Evolutionary conservation across 2,329 filamentous ascomycete genomes (phyloP).

Genomic region (Thielaviopsis musarum): DNA sequence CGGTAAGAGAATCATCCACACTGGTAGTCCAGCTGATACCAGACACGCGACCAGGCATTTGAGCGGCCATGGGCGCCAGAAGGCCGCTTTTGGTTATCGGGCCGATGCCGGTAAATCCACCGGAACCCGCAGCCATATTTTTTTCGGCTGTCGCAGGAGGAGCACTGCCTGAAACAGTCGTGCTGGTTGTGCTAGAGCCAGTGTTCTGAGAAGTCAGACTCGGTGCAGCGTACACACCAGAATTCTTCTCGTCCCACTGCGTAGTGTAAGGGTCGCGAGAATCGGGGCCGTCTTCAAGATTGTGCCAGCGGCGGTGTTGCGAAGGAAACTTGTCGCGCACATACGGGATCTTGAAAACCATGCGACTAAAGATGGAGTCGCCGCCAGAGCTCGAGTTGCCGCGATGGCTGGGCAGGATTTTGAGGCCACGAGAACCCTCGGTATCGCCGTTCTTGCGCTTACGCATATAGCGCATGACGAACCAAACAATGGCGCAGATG

Average conservation of each 20-base stretch:
- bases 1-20: background rate
- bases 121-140: background rate
- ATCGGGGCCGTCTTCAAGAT: constrained; percentile 4
- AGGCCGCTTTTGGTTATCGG: background rate
- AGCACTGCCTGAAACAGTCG: background rate
- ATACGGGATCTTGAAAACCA: constrained; percentile 6
- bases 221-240: background rate
- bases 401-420: background rate
- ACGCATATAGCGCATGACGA: constrained; percentile 7
- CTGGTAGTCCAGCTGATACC: constrained; percentile 3
- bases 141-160: background rate
- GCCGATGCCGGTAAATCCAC: background rate
- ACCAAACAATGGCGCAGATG: constrained; percentile 4
- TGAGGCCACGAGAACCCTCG: background rate
- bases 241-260: background rate
- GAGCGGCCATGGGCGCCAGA: background rate
- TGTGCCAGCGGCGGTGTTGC: background rate
- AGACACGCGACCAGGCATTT: background rate
- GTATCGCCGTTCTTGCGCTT: background rate
- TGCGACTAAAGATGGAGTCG: background rate
- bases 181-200: background rate
- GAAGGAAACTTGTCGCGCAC: background rate
- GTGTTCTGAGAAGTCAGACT: background rate
- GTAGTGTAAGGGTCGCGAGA: background rate
- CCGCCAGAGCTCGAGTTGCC: background rate